phyloP scores from a whole-genome alignment of 345 rosid genomes.

The Clarkia xantiana region DNA sequence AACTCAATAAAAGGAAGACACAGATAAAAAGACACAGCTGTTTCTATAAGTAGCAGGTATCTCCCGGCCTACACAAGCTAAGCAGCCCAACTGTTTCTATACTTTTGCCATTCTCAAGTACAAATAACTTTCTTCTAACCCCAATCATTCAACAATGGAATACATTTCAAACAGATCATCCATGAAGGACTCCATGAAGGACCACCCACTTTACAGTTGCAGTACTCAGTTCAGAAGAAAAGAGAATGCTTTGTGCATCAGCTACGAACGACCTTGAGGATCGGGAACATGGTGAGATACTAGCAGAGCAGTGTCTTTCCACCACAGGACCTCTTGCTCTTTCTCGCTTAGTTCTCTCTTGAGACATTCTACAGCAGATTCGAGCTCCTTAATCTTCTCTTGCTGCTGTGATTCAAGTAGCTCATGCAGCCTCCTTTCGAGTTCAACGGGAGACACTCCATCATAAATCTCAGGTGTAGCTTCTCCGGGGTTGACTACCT shows the following conservation, averaged over 20 bases:
- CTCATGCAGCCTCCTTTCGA: constrained; percentile 53
- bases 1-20: no score
- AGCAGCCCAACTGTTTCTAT: no score
- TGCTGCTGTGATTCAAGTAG: constrained; percentile 49
- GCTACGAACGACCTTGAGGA: not conserved
- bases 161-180: not conserved
- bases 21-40: no score
- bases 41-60: no score
- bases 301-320: constrained; percentile 54
- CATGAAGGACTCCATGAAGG: not conserved
- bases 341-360: constrained; percentile 35
- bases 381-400: constrained; percentile 54
- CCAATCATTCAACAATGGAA: not conserved
- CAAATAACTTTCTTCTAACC: not conserved
- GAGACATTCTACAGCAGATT: constrained; percentile 31
- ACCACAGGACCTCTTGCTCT: constrained; percentile 58
- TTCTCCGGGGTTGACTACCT: constrained; percentile 22
- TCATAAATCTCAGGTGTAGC: constrained; percentile 6
- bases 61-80: no score
- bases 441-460: constrained; percentile 53
- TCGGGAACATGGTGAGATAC: constrained; percentile 1
- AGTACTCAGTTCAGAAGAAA: no score
- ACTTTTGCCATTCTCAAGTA: not conserved
- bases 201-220: not conserved
- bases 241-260: not conserved